A percentile compares a stretch with the other conserved stretches of the same genome.
These are phyloP conservation scores for Diplodia mutila DNA, from an alignment of 2,329 filamentous ascomycete genomes.

Conservation along the genomic window DNA sequence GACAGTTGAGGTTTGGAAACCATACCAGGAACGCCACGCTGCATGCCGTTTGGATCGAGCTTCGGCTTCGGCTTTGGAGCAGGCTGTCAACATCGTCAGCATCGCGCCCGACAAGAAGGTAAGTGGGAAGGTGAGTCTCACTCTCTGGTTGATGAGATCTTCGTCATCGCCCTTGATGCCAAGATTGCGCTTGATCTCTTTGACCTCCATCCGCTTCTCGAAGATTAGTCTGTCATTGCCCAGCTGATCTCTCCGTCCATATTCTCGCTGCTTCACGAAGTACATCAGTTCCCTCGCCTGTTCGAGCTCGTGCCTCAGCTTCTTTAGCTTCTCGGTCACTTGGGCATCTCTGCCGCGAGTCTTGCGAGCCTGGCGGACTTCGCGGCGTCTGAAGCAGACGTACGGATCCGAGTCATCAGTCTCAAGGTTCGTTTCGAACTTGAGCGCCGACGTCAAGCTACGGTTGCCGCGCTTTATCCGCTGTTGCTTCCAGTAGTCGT, in stretches of 20 bases:
- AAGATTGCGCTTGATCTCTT: constrained; percentile 84
- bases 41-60: constrained; percentile 61
- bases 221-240: constrained; percentile 77
- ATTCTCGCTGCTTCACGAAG: constrained; percentile 77
- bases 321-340: constrained; percentile 91
- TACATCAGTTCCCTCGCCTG: constrained; percentile 80
- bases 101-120: constrained; percentile 4
- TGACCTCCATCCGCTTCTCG: constrained; percentile 78
- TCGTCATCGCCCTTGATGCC: constrained; percentile 93
- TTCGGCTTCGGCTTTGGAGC: constrained; percentile 56
- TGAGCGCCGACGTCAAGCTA: constrained; percentile 75
- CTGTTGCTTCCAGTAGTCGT: constrained; percentile 84
- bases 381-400: constrained; percentile 94
- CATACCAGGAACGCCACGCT: constrained; percentile 68
- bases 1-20: constrained; percentile 47
- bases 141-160: constrained; percentile 88
- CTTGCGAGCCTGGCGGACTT: constrained; percentile 92
- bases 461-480: constrained; percentile 70
- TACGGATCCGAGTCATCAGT: constrained; percentile 96
- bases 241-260: constrained; percentile 76
- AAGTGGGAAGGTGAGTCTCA: constrained; percentile 49
- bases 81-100: constrained; percentile 38
- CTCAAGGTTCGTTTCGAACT: constrained; percentile 92
- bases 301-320: constrained; percentile 86
- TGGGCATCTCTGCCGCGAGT: constrained; percentile 92